Percentiles rank a stretch among this genome's conserved stretches.
Conservation (phyloP, 805 yeast species). For the Wickerhamomyces sydowiorum region DNA sequence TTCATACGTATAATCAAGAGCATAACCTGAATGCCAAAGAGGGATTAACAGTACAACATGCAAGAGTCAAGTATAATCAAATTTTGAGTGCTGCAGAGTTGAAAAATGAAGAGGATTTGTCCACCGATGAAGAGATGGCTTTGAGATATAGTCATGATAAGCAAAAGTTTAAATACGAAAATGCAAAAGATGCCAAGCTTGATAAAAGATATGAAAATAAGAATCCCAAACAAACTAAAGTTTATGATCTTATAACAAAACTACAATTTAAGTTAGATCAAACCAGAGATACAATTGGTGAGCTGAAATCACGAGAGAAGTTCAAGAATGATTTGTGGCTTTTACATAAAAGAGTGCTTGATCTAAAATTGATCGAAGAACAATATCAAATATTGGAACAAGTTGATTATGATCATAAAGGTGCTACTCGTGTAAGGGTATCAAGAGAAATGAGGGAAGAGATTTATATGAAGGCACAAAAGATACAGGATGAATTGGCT, state of each 20-base stretch:
- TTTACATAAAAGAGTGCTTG: neutral
- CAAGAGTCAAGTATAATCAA: conserved; percentile 1
- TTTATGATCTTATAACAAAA: neutral
- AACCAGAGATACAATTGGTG: neutral
- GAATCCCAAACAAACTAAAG: neutral
- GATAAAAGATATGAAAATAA: neutral
- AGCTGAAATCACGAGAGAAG: neutral
- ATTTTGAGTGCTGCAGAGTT: conserved; percentile 1
- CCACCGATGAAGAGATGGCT: neutral
- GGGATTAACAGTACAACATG: conserved; percentile 4
- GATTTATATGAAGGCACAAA: neutral
- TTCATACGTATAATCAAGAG: neutral
- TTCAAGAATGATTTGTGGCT: neutral
- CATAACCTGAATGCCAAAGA: neutral
- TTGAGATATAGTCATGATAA: neutral
- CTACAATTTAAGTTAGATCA: neutral
- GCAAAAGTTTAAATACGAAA: neutral
- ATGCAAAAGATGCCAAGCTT: neutral
- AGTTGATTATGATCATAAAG: neutral
- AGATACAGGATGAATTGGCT: neutral
- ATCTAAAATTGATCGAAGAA: conserved; percentile 1
- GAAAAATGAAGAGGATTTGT: neutral
- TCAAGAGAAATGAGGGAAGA: neutral
- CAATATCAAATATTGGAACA: conserved; percentile 2
- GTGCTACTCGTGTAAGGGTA: neutral